Base-by-base conservation (phyloP, 805 yeast species). In the Schwanniomyces occidentalis region DNA sequence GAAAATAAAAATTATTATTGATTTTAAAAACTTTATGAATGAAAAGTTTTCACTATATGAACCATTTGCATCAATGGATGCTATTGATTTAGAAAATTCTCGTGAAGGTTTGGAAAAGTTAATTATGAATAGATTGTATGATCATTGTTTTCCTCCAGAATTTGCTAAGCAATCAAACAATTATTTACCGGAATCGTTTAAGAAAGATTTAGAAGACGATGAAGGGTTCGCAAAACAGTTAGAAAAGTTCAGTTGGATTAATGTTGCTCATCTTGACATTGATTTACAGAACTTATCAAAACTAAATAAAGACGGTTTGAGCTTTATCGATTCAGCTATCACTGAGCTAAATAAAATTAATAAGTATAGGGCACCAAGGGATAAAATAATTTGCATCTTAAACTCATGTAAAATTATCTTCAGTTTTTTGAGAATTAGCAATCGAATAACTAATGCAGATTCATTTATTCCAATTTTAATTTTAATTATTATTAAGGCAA, bases 321-420 rank as follows among this genome's bases (percentile, higher is more conserved):
- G 54, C 21, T 61, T 90, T 79, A 58, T 73, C 79, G 47, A 70
- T 56, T 48, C 70, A 38, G 93, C 97, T 0, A 73, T 81, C 1
- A 68, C 66, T 8, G 98, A 93, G 58, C 69, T 93, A 31, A 67
- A 71, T 43, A 88, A 88, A 48, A 80, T 93, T 51, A 84, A 85
- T 57, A 72, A 77, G 34, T 95, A 84, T 56, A 76, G 95, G 48
- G 91, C 98, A 0, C 99, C 99, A 10, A 70, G 99, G 34, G 99
- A 95, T 54, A 93, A 93, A 53, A 79, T 88, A 43, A 87, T 93
- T 24, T 93, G 98, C 56, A 71, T 93, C 3, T 69, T 93, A 42
- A 95, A 93, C 61, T 80, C 93, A 34, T 91, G 97, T 54, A 91
- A 91, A 58, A 90, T 93, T 14, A 82, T 95, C 5, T 90, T 89